phyloP scores from a whole-genome alignment of 228 moss, liverwort and hornwort genomes.

The Sphagnum magellanicum region DNA sequence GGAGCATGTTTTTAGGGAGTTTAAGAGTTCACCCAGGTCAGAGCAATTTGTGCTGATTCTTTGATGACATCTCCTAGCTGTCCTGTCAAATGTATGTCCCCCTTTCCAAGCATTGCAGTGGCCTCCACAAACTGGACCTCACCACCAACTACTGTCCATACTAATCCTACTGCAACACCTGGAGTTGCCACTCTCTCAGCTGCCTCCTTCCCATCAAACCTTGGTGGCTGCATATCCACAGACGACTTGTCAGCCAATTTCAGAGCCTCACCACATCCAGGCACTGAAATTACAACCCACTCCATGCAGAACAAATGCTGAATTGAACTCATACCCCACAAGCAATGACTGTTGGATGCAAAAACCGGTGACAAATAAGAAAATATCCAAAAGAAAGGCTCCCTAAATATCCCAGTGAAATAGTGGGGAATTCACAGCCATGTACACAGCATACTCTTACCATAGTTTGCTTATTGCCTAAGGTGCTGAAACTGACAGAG shows the following conservation, averaged over 20 bases:
- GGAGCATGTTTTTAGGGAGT: no score
- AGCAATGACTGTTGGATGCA: background rate
- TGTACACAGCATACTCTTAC: no score
- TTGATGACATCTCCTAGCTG: constrained; percentile 58
- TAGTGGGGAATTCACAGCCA: no score
- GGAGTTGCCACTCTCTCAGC: constrained; percentile 57
- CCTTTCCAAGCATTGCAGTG: constrained; percentile 57
- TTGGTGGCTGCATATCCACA: constrained; percentile 32
- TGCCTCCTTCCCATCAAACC: constrained; percentile 58
- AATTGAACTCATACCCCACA: background rate
- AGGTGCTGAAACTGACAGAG: no score
- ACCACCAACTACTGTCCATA: constrained; percentile 63
- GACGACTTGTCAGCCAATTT: no score
- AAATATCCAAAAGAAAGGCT: no score
- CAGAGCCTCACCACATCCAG: no score
- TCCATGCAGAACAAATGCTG: background rate
- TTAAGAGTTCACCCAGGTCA: constrained; percentile 34
- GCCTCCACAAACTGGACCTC: constrained; percentile 57
- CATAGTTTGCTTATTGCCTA: no score
- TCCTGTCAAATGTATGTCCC: constrained; percentile 51
- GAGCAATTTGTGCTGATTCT: constrained; percentile 59
- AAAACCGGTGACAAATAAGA: no score
- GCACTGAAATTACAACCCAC: background rate
- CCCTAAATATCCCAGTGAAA: no score
- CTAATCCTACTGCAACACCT: constrained; percentile 54